Evolutionary conservation across 495 filamentous ascomycete species (phyloP).

Genomic region (Xylaria cubensis): DNA sequence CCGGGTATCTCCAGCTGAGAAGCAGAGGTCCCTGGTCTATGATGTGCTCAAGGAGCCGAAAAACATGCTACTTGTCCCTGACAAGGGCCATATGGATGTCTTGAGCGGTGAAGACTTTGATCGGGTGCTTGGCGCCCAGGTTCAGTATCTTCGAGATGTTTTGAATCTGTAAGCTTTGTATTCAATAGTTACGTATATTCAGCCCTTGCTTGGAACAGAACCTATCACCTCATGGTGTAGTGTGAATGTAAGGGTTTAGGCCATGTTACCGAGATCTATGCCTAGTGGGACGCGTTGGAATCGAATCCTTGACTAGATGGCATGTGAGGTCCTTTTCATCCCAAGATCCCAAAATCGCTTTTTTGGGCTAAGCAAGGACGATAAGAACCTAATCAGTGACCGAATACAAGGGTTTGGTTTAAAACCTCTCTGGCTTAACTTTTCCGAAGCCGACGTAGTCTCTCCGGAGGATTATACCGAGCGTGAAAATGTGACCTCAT

Average conservation of each 20-base stretch:
- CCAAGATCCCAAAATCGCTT: background rate
- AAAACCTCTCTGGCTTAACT: background rate
- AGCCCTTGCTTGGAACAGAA: background rate
- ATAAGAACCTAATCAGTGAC: background rate
- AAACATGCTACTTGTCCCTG: constrained; percentile 27
- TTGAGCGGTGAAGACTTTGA: constrained; percentile 30
- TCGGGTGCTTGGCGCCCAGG: background rate
- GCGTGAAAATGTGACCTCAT: background rate
- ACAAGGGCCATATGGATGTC: constrained; percentile 38
- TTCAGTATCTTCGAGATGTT: background rate
- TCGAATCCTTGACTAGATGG: background rate
- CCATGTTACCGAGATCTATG: background rate
- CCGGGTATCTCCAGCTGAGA: constrained; percentile 30
- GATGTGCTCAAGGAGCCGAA: constrained; percentile 24
- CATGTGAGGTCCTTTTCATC: constrained; percentile 6
- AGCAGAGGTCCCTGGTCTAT: constrained; percentile 30
- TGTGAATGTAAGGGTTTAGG: background rate
- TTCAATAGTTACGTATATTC: background rate
- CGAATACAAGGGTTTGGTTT: background rate
- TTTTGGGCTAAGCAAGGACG: background rate
- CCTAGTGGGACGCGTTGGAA: background rate
- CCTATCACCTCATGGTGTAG: background rate
- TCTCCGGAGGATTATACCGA: background rate
- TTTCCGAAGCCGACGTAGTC: background rate
- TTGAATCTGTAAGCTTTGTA: background rate